phyloP scores from a whole-genome alignment of 345 rosid genomes.

The Stellera chamaejasme region DNA sequence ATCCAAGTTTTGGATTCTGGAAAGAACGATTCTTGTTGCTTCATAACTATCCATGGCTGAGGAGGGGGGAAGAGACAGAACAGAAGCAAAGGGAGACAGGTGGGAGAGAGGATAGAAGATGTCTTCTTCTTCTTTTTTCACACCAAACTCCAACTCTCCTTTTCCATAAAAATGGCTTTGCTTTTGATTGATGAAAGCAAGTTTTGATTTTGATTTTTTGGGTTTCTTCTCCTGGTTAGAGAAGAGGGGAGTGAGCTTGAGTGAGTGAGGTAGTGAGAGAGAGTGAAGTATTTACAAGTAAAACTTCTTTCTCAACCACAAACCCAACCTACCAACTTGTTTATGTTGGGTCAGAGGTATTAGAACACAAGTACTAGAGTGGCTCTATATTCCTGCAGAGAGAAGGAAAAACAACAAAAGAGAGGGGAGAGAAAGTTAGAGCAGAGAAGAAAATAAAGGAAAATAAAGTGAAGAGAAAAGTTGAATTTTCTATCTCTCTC shows the following conservation, averaged over 20 bases:
- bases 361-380: slow-evolving; percentile 8
- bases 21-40: slow-evolving; percentile 84
- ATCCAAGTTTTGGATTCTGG: slow-evolving; percentile 69
- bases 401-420: slow-evolving; percentile 14
- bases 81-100: background rate
- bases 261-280: slow-evolving; percentile 11
- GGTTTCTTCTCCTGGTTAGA: background rate
- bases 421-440: slow-evolving; percentile 3
- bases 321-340: slow-evolving; percentile 34
- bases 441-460: slow-evolving; percentile 9
- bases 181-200: slow-evolving; percentile 17
- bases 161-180: slow-evolving; percentile 15
- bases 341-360: slow-evolving; percentile 16
- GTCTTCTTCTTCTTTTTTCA: slow-evolving; percentile 17
- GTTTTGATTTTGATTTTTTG: slow-evolving; percentile 18
- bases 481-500: no score
- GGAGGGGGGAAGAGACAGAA: slow-evolving; percentile 7
- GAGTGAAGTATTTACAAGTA: slow-evolving; percentile 22
- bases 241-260: no score
- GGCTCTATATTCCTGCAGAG: slow-evolving; percentile 36
- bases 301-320: slow-evolving; percentile 49
- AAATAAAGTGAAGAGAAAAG: slow-evolving; percentile 22
- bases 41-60: slow-evolving; percentile 76
- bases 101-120: slow-evolving; percentile 13
- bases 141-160: slow-evolving; percentile 18